Base-by-base conservation (phyloP, 495 filamentous ascomycete genomes). In the Geopyxis carbonaria region DNA sequence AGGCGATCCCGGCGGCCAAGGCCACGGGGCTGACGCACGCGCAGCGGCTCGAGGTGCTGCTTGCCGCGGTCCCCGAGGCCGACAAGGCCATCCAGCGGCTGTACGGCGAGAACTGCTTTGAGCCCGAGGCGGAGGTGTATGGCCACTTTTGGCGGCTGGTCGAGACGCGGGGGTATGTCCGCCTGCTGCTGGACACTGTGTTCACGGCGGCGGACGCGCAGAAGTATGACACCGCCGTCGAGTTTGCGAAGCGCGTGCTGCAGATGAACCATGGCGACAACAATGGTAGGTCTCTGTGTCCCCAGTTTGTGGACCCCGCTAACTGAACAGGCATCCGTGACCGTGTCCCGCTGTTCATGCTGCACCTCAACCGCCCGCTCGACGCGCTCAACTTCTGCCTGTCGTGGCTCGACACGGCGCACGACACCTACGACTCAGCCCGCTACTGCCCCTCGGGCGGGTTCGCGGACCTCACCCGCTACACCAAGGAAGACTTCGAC, bases 381-480 rank as follows among this genome's bases (percentile, higher is more conserved):
- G 43, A 45, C 22, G 46, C 46, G 11, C 43, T 49, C 14, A 49
- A 45, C 33, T 45, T 38, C 21, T 49, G 33, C 21, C 35, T 49
- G 10, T 35, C 36, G 23, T 49, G 43, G 46, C 25, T 40, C 10
- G 43, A 49, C 34, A 29, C 35, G 2, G 36, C 38, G 5, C 38
- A 44, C 18, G 34, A 32, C 16, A 34, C 33, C 5, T 45, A 45
- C 19, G 15, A 49, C 16, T 38, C 29, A 16, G 28, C 43, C 9
- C 22, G 34, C 21, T 45, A 42, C 27, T 35, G 43, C 38, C 38
- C 38, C 20, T 37, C 37, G 22, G 46, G 46, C 21, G 46, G 43
- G 22, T 49, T 49, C 18, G 46, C 33, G 29, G 34, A 49, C 14
- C 43, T 45, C 19, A 10, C 16, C 14, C 43, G 38, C 10, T 36